Evolutionary conservation across 2,329 filamentous ascomycete genomes (phyloP).

Genomic region (Lasiodiplodia sp.): DNA sequence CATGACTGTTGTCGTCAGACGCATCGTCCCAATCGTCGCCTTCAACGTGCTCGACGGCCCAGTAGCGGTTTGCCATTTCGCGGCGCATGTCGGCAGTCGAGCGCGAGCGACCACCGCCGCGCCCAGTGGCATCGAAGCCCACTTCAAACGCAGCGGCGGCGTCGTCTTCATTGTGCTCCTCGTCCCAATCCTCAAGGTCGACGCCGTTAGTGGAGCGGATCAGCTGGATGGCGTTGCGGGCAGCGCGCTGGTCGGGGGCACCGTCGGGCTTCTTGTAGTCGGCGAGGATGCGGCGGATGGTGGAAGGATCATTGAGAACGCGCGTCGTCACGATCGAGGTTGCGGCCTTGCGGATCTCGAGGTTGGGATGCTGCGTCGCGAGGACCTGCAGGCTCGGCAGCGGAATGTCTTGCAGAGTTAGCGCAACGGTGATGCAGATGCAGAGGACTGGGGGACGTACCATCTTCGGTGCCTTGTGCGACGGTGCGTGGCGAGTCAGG

Average conservation of each 20-base stretch:
- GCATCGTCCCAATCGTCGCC: conserved; percentile 11
- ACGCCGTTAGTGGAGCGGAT: conserved; percentile 26
- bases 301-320: conserved; percentile 33
- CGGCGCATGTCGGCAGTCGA: conserved; percentile 18
- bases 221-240: conserved; percentile 26
- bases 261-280: conserved; percentile 24
- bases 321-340: conserved; percentile 17
- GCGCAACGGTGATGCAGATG: conserved; percentile 43
- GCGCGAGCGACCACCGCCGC: conserved; percentile 20
- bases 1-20: conserved; percentile 13
- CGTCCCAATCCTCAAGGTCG: conserved; percentile 28
- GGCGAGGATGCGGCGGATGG: conserved; percentile 47
- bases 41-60: conserved; percentile 5
- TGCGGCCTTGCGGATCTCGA: conserved; percentile 50
- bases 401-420: conserved; percentile 61
- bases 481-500: conserved; percentile 62
- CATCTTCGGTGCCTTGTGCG: conserved; percentile 72
- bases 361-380: conserved; percentile 48
- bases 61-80: conserved; percentile 22
- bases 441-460: conserved; percentile 50
- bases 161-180: conserved; percentile 12
- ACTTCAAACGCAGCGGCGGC: background rate
- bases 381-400: conserved; percentile 51
- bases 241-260: conserved; percentile 23
- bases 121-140: conserved; percentile 26